These are phyloP conservation scores for Coniochaeta sp. DNA, from an alignment of 2,329 filamentous ascomycete species.

Conservation along the genomic window DNA sequence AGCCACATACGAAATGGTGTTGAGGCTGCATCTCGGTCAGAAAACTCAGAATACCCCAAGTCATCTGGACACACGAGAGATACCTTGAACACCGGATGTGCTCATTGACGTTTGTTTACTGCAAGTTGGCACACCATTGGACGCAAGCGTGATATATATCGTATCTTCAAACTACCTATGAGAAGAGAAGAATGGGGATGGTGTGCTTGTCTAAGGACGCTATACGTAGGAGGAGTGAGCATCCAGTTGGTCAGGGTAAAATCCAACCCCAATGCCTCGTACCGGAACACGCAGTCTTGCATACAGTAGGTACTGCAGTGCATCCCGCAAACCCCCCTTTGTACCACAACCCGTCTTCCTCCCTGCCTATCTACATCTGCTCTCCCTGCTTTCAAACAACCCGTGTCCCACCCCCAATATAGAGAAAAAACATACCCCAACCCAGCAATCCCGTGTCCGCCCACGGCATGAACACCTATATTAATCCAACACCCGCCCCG, in stretches of 20 bases:
- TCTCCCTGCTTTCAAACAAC: background rate
- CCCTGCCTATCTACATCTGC: too few relatives aligned
- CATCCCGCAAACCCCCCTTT: background rate
- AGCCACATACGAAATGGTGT: too few relatives aligned
- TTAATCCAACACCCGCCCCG: constrained; percentile 64
- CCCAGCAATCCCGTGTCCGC: background rate
- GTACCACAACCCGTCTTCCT: background rate
- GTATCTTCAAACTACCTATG: background rate
- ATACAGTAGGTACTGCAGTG: background rate
- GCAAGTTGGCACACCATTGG: background rate
- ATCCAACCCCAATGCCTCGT: background rate
- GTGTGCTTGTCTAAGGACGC: background rate
- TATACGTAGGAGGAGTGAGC: too few relatives aligned
- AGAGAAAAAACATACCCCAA: background rate
- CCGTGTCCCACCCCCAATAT: background rate
- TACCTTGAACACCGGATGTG: background rate
- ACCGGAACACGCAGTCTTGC: background rate
- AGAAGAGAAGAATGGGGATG: background rate
- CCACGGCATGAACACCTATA: background rate
- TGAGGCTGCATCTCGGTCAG: background rate
- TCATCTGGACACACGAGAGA: too few relatives aligned
- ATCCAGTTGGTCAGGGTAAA: too few relatives aligned
- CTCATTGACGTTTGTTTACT: background rate
- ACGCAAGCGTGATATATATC: background rate
- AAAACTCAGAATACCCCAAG: too few relatives aligned